phyloP scores from a whole-genome alignment of 441 rosid genomes.

The Aleurites moluccanus region DNA sequence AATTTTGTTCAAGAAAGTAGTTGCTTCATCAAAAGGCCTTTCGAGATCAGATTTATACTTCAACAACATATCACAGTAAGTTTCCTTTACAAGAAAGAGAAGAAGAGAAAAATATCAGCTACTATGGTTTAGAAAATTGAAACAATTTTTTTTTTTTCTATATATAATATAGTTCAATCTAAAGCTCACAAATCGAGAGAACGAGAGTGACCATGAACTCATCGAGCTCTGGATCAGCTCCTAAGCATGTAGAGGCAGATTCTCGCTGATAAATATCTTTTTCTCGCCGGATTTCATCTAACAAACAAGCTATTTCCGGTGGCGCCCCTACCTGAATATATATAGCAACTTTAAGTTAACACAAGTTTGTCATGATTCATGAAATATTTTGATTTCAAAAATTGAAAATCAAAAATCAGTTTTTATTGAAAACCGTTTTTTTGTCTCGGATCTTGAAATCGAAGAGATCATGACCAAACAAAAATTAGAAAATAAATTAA shows the following conservation, averaged over 20 bases:
- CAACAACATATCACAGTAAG: conserved; percentile 67
- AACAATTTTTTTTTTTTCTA: background rate
- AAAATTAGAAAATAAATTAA: background rate
- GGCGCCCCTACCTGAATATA: conserved; percentile 80
- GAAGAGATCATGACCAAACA: background rate
- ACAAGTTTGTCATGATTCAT: background rate
- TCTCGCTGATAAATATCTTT: conserved; percentile 45
- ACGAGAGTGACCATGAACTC: conserved; percentile 52
- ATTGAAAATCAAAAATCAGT: background rate
- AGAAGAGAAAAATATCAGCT: background rate
- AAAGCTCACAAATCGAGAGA: background rate
- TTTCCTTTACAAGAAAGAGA: conserved; percentile 45
- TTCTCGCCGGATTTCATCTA: conserved; percentile 71
- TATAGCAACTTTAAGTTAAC: background rate
- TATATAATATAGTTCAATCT: too few relatives aligned
- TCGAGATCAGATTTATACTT: conserved; percentile 87
- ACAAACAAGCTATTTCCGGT: conserved; percentile 62
- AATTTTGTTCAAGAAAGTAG: conserved; percentile 65
- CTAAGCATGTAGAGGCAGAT: conserved; percentile 38
- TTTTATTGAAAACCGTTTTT: background rate
- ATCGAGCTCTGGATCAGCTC: conserved; percentile 94
- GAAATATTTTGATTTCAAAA: background rate
- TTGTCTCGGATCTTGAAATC: conserved; percentile 2
- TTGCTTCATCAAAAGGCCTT: conserved; percentile 87
- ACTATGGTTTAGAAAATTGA: background rate